These are phyloP conservation scores for Penicillium riverlandense DNA, from an alignment of 495 filamentous ascomycete genomes.

Conservation along the genomic window DNA sequence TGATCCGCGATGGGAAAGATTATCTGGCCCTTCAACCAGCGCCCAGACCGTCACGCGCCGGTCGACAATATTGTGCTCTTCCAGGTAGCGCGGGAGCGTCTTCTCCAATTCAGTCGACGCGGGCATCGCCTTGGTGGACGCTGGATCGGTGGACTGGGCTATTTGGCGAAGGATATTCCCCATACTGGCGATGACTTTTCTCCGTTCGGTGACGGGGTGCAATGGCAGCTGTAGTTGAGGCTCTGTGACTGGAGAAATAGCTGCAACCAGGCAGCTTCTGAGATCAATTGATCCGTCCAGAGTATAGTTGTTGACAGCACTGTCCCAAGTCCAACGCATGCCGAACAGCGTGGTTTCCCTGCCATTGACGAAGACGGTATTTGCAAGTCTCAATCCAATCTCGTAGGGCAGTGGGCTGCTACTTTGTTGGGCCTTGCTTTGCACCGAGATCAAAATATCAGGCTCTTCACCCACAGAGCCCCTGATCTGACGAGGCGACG, in stretches of 20 bases:
- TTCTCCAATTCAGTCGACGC: constrained; percentile 72
- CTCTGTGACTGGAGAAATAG: constrained; percentile 9
- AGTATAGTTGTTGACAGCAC: constrained; percentile 9
- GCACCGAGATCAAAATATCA: constrained; percentile 23
- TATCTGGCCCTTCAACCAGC: constrained; percentile 41
- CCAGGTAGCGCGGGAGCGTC: constrained; percentile 53
- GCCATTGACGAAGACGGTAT: constrained; percentile 71
- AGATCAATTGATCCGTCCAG: constrained; percentile 22
- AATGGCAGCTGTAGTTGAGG: constrained; percentile 42
- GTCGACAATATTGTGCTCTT: constrained; percentile 33
- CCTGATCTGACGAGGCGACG: constrained; percentile 23
- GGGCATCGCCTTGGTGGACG: constrained; percentile 42
- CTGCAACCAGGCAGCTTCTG: constrained; percentile 22
- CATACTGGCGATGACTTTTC: constrained; percentile 58
- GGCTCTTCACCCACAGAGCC: constrained; percentile 25
- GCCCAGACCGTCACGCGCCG: constrained; percentile 68
- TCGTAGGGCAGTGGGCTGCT: constrained; percentile 12
- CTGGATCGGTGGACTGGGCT: constrained; percentile 34
- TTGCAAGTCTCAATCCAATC: constrained; percentile 58
- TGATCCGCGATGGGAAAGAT: constrained; percentile 5
- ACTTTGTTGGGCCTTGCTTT: not conserved
- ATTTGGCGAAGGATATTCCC: constrained; percentile 78
- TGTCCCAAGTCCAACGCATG: constrained; percentile 44
- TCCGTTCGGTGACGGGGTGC: constrained; percentile 55
- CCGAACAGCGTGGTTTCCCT: constrained; percentile 52